Evolutionary conservation across 495 filamentous ascomycete species (phyloP).

Genomic region (Cercophora scortea): DNA sequence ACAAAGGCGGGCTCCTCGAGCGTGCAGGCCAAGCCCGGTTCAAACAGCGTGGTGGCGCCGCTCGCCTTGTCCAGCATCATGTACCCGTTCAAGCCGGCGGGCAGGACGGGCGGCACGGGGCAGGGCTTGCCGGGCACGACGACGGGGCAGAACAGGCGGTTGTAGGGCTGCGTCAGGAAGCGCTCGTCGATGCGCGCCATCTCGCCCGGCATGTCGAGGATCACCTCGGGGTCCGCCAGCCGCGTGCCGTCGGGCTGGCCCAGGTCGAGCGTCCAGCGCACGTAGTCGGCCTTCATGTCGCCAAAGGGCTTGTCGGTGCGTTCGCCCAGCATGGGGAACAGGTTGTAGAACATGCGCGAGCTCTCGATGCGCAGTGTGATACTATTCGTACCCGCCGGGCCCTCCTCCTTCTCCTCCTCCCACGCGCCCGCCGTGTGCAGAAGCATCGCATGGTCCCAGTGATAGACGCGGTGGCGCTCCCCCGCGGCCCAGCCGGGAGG

Average conservation of each 20-base stretch:
- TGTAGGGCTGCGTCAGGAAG: background rate
- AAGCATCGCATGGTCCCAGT: background rate
- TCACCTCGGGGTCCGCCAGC: background rate
- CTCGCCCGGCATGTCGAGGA: conserved; percentile 2
- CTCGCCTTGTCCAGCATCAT: background rate
- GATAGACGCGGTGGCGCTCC: background rate
- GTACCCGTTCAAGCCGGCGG: background rate
- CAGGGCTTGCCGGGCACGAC: background rate
- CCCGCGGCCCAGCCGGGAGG: background rate
- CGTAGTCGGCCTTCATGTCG: background rate
- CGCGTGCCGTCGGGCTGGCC: background rate
- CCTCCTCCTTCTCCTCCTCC: background rate
- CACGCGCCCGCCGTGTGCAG: conserved; percentile 2
- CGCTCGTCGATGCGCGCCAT: conserved; percentile 4
- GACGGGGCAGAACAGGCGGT: background rate
- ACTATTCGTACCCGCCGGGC: no score
- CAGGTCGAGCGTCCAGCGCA: conserved; percentile 1
- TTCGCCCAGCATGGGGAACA: background rate
- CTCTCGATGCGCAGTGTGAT: background rate
- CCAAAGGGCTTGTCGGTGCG: background rate
- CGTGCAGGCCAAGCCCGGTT: background rate
- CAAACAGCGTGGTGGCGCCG: background rate
- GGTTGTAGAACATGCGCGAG: background rate
- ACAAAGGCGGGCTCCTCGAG: background rate
- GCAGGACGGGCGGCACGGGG: background rate